phyloP scores from a whole-genome alignment of 2,329 filamentous ascomycete species.

The Lomentospora prolificans region DNA sequence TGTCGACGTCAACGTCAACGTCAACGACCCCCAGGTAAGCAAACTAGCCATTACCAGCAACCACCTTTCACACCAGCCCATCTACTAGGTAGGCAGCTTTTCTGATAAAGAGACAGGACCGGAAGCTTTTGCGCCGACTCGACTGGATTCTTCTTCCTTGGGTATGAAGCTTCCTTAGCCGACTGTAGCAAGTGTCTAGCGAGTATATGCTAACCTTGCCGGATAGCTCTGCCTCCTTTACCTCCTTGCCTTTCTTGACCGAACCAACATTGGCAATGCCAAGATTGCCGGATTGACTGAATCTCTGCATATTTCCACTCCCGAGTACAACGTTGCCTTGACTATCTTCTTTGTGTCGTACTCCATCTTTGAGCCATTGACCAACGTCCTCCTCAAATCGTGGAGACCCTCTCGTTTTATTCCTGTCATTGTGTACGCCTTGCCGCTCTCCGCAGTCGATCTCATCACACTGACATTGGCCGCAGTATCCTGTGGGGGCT shows the following conservation, averaged over 20 bases:
- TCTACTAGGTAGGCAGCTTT: too few relatives aligned
- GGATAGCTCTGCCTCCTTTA: slow-evolving; percentile 65
- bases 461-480: slow-evolving; percentile 46
- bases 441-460: too few relatives aligned
- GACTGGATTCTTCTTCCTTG: slow-evolving; percentile 8
- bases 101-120: too few relatives aligned
- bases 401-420: slow-evolving; percentile 57
- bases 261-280: slow-evolving; percentile 43
- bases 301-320: slow-evolving; percentile 20
- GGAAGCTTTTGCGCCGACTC: slow-evolving; percentile 3
- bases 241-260: slow-evolving; percentile 42
- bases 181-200: too few relatives aligned
- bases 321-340: slow-evolving; percentile 51
- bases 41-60: too few relatives aligned
- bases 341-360: slow-evolving; percentile 65
- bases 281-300: slow-evolving; percentile 42
- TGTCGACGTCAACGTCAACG: background rate
- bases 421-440: slow-evolving; percentile 49
- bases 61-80: too few relatives aligned
- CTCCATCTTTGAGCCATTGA: slow-evolving; percentile 51
- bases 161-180: background rate
- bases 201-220: too few relatives aligned
- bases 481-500: slow-evolving; percentile 42
- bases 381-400: slow-evolving; percentile 56
- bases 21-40: background rate